These are phyloP conservation scores for Senna tora DNA, from an alignment of 306 rosid species.

Conservation along the genomic window DNA sequence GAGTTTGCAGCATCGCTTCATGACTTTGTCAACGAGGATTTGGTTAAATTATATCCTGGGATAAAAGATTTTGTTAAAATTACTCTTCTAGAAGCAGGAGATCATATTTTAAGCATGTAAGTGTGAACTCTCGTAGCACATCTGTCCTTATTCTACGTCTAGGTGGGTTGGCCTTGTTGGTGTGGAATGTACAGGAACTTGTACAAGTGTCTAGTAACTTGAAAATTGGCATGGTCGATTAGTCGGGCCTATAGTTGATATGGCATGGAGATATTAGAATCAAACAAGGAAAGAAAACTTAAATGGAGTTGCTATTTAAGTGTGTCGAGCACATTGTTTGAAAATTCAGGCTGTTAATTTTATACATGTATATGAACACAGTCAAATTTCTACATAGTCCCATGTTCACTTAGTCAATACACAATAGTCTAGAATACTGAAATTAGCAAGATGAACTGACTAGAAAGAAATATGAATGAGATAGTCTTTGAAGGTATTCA, in stretches of 20 bases:
- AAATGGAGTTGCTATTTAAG: not conserved
- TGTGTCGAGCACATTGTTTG: not conserved
- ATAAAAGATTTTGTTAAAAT: constrained; percentile 72
- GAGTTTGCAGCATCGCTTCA: constrained; percentile 96
- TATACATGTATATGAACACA: constrained; percentile 26
- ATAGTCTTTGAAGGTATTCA: constrained; percentile 10
- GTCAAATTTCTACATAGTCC: not conserved
- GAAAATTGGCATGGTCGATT: constrained; percentile 2
- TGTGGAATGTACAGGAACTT: constrained; percentile 4
- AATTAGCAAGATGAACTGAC: not conserved
- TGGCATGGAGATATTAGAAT: not conserved
- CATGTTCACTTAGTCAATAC: not conserved
- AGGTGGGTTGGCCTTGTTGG: constrained; percentile 11
- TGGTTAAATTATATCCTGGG: constrained; percentile 72
- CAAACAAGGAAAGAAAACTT: not conserved
- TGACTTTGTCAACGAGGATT: constrained; percentile 84
- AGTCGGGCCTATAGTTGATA: not conserved
- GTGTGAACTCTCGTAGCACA: constrained; percentile 19
- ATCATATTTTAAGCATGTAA: constrained; percentile 86
- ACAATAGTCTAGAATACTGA: not conserved
- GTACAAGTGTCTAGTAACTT: not conserved
- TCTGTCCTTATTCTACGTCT: constrained; percentile 2
- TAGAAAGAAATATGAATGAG: not conserved
- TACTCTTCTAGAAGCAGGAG: constrained; percentile 88
- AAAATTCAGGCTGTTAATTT: not conserved